Percentiles rank a stretch among this genome's conserved stretches.
Evolutionary conservation across 2,329 filamentous ascomycete species (phyloP).

Genomic region (Tolypocladium nubicola): DNA sequence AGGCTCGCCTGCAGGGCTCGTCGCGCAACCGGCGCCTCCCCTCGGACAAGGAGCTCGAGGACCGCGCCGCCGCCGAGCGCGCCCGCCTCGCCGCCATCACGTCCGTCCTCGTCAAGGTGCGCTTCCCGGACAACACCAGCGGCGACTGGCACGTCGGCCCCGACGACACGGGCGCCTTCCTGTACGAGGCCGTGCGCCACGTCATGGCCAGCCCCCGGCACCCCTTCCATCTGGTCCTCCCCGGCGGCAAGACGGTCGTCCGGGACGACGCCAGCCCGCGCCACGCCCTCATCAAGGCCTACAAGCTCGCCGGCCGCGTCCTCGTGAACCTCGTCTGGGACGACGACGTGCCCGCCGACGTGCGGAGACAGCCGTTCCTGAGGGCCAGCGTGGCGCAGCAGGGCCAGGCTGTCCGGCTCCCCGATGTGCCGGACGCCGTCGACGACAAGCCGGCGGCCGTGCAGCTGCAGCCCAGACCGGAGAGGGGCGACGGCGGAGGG

Average conservation of each 20-base stretch:
- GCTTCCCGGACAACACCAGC: conserved; percentile 78
- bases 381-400: conserved; percentile 45
- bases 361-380: conserved; percentile 47
- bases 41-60: conserved; percentile 73
- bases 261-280: conserved; percentile 32
- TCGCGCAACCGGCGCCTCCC: conserved; percentile 66
- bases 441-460: conserved; percentile 19
- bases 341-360: conserved; percentile 44
- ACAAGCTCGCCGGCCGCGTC: conserved; percentile 60
- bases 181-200: conserved; percentile 65
- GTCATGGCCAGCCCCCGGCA: conserved; percentile 57
- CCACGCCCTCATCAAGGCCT: conserved; percentile 57
- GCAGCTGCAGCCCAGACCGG: conserved; percentile 16
- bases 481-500: conserved; percentile 26
- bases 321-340: conserved; percentile 71
- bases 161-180: conserved; percentile 54
- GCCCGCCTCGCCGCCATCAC: conserved; percentile 56
- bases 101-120: conserved; percentile 65
- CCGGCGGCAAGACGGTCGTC: conserved; percentile 40
- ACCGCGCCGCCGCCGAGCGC: conserved; percentile 54
- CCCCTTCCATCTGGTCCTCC: conserved; percentile 62
- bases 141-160: conserved; percentile 62
- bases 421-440: conserved; percentile 36
- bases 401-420: conserved; percentile 58
- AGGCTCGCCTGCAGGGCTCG: conserved; percentile 50